Evolutionary conservation across 441 rosid species (phyloP).

Genomic region (Corymbia citriodora): DNA sequence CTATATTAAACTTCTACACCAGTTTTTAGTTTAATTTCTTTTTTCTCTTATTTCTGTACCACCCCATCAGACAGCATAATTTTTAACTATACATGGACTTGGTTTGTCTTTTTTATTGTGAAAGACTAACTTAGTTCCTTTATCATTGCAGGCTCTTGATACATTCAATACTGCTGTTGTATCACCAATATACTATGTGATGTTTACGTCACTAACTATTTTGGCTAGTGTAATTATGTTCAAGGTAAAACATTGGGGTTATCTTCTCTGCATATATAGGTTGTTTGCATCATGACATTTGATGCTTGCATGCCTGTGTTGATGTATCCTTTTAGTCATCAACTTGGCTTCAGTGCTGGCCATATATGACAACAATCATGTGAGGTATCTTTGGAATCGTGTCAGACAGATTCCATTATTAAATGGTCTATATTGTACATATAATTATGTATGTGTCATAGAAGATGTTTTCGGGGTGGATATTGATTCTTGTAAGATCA

Average conservation of each 20-base stretch:
- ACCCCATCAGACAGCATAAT: neutral
- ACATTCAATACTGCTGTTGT: conserved; percentile 63
- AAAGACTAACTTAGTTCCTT: neutral
- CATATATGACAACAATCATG: neutral
- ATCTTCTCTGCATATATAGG: neutral
- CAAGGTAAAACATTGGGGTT: conserved; percentile 28
- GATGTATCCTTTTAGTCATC: neutral
- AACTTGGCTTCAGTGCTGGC: neutral
- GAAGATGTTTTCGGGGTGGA: neutral
- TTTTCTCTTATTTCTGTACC: neutral
- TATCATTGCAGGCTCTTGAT: conserved; percentile 53
- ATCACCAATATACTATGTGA: conserved; percentile 60
- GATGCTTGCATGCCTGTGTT: neutral
- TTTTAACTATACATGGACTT: neutral
- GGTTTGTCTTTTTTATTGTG: neutral
- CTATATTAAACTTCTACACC: neutral
- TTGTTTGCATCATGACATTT: neutral
- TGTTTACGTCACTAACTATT: conserved; percentile 61
- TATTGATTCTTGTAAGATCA: neutral
- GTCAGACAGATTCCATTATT: neutral
- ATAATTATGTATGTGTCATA: neutral
- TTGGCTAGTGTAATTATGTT: conserved; percentile 66
- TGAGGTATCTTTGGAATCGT: neutral
- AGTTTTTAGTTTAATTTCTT: neutral
- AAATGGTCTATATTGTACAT: neutral